A percentile compares a stretch with the other conserved stretches of the same genome.
Evolutionary conservation across 176 grass and related monocot species (phyloP).

Genomic region (Triticum urartu): DNA sequence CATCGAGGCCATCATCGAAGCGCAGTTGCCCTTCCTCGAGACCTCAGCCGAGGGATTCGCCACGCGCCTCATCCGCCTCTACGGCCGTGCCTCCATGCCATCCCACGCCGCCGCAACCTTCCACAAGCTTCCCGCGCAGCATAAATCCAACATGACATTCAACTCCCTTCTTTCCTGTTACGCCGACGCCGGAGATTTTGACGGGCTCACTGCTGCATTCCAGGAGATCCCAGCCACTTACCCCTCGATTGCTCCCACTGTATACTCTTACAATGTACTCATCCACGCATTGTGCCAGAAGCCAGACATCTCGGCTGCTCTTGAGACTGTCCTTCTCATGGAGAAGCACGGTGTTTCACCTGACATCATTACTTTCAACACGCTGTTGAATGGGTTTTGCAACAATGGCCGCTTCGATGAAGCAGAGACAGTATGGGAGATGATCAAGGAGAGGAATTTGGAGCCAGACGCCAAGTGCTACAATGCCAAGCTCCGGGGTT

Average conservation of each 20-base stretch:
- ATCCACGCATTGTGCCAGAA: conserved; percentile 37
- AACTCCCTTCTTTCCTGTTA: conserved; percentile 48
- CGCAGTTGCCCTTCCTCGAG: conserved; percentile 57
- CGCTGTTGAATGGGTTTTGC: conserved; percentile 50
- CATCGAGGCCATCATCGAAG: conserved; percentile 46
- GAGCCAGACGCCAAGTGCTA: conserved; percentile 36
- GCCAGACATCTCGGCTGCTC: conserved; percentile 41
- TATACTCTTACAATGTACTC: conserved; percentile 61
- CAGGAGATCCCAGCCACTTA: conserved; percentile 38
- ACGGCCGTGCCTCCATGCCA: conserved; percentile 54
- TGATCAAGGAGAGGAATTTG: conserved; percentile 61
- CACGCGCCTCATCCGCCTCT: conserved; percentile 53
- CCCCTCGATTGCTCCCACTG: conserved; percentile 31
- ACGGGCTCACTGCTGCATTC: conserved; percentile 28
- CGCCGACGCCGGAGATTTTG: neutral
- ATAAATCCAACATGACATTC: conserved; percentile 30
- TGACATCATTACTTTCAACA: conserved; percentile 42
- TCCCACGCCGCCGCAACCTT: conserved; percentile 44
- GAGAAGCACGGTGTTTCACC: conserved; percentile 42
- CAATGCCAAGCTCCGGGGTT: conserved; percentile 55
- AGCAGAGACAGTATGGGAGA: conserved; percentile 41
- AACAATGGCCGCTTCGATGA: conserved; percentile 9
- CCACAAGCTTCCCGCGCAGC: conserved; percentile 29
- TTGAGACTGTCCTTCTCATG: conserved; percentile 46
- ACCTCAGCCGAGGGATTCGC: conserved; percentile 36